Percentiles rank a stretch among this genome's conserved stretches.
These are phyloP conservation scores for Phytophthora fragariaefolia DNA, from an alignment of 352 stramenopile genomes.

Conservation along the genomic window DNA sequence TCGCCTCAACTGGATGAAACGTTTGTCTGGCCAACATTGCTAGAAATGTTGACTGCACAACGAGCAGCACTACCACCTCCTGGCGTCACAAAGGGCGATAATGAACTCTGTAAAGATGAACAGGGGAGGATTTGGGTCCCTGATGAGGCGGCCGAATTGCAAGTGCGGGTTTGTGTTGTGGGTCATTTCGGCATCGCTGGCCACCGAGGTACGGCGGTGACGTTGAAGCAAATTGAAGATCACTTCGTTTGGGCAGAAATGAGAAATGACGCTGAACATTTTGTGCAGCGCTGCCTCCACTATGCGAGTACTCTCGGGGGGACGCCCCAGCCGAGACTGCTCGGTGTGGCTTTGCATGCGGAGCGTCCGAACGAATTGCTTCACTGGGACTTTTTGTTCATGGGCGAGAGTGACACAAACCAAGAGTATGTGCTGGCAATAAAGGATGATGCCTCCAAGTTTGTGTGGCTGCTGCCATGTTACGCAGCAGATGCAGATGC, in stretches of 20 bases:
- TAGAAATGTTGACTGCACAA: neutral
- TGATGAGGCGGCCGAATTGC: constrained; percentile 17
- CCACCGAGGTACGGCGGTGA: constrained; percentile 29
- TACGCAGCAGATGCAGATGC: neutral
- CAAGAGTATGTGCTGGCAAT: neutral
- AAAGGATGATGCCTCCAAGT: constrained; percentile 2
- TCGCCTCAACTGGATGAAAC: neutral
- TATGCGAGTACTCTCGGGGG: constrained; percentile 6
- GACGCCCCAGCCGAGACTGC: constrained; percentile 11
- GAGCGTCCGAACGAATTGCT: neutral
- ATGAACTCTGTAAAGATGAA: neutral
- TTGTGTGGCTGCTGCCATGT: neutral
- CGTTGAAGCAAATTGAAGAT: neutral
- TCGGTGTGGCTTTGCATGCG: constrained; percentile 9
- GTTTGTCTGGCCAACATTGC: constrained; percentile 4
- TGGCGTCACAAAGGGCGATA: neutral
- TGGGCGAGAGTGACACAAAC: neutral
- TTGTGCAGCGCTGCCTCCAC: constrained; percentile 27
- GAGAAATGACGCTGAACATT: neutral
- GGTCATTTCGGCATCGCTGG: constrained; percentile 30
- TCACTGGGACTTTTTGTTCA: neutral
- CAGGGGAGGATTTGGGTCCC: constrained; percentile 7
- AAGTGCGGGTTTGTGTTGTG: constrained; percentile 31
- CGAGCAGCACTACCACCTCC: neutral
- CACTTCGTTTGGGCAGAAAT: neutral